phyloP scores from a whole-genome alignment of 768 basidiomycete genomes.

The Podaxis sp. region DNA sequence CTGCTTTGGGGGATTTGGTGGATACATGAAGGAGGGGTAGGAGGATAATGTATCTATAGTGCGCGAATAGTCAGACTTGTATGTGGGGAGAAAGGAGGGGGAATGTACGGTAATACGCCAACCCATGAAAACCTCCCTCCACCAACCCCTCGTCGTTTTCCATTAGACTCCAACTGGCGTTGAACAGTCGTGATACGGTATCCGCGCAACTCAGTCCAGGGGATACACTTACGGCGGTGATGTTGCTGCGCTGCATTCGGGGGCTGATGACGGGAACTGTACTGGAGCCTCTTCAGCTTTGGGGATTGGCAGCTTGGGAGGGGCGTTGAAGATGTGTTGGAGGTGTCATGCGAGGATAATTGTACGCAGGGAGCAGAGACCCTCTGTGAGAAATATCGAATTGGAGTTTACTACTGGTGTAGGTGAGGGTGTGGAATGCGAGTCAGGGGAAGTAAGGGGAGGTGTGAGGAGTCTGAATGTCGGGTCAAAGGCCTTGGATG shows the following conservation, averaged over 20 bases:
- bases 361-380: constrained; percentile 61
- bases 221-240: constrained; percentile 70
- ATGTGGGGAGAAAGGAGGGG: background rate
- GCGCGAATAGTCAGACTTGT: background rate
- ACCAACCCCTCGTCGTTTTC: constrained; percentile 16
- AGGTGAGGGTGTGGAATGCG: background rate
- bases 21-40: constrained; percentile 69
- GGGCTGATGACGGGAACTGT: constrained; percentile 36
- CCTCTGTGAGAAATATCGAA: constrained; percentile 57
- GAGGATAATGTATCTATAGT: constrained; percentile 58
- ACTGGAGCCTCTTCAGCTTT: constrained; percentile 34
- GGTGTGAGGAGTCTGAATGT: constrained; percentile 23
- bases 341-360: constrained; percentile 73
- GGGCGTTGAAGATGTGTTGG: constrained; percentile 83
- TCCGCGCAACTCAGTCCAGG: constrained; percentile 77
- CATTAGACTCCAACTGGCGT: constrained; percentile 38
- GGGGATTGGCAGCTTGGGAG: constrained; percentile 36
- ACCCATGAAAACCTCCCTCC: constrained; percentile 34
- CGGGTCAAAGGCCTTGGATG: constrained; percentile 16
- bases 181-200: constrained; percentile 57
- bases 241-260: constrained; percentile 61
- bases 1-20: constrained; percentile 62
- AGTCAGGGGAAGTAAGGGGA: too few species aligned
- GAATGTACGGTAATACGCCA: constrained; percentile 51
- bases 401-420: constrained; percentile 14